These are phyloP conservation scores for Syzygium syzygioides DNA, from an alignment of 441 rosid species.

Conservation along the genomic window DNA sequence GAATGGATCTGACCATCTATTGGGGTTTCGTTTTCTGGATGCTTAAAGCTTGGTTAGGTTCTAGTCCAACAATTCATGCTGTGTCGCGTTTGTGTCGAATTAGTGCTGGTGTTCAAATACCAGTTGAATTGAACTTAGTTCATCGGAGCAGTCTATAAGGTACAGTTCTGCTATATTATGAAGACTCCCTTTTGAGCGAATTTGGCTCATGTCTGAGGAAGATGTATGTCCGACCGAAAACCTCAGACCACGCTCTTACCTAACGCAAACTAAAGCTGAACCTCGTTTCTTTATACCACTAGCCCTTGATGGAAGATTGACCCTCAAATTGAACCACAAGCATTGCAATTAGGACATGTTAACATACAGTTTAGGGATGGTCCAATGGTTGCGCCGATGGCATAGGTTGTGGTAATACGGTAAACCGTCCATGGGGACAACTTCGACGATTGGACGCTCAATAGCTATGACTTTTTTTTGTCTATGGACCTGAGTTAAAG, in stretches of 20 bases:
- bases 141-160: not conserved
- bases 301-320: not conserved
- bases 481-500: not conserved
- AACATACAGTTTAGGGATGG: not conserved
- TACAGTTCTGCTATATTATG: not conserved
- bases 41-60: not conserved
- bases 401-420: not conserved
- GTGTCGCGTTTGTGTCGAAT: not conserved
- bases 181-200: not conserved
- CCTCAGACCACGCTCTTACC: fast-evolving
- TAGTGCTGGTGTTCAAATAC: not conserved
- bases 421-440: not conserved
- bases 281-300: too few species aligned
- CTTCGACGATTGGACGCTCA: not conserved
- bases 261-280: not conserved
- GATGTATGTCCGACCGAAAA: not conserved
- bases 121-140: not conserved
- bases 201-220: not conserved
- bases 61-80: not conserved
- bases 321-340: not conserved
- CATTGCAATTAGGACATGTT: not conserved
- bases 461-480: fast-evolving
- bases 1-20: not conserved
- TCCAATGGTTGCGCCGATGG: not conserved
- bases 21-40: not conserved